These are phyloP conservation scores for Aspergillus quadricinctus DNA, from an alignment of 2,329 filamentous ascomycete genomes.

Conservation along the genomic window DNA sequence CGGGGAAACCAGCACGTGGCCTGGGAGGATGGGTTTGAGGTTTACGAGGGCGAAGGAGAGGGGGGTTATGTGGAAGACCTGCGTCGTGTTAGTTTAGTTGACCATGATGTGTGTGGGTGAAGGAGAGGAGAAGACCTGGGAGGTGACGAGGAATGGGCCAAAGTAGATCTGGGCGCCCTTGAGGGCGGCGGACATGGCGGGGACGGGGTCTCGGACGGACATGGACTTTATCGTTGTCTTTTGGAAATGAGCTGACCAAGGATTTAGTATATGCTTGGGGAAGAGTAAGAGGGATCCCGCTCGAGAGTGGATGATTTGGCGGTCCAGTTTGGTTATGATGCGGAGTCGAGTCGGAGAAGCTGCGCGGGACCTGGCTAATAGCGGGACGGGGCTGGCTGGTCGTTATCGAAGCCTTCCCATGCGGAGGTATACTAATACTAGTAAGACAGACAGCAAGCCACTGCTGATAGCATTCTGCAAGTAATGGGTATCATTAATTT, in stretches of 20 bases:
- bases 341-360: background rate
- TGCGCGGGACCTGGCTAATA: background rate
- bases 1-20: slow-evolving; percentile 88
- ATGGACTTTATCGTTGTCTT: slow-evolving; percentile 2
- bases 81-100: background rate
- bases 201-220: slow-evolving; percentile 3
- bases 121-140: slow-evolving; percentile 60
- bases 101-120: background rate
- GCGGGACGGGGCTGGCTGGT: background rate
- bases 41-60: slow-evolving; percentile 88
- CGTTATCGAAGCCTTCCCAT: background rate
- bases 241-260: background rate
- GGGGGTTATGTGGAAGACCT: slow-evolving; percentile 78
- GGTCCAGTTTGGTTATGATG: background rate
- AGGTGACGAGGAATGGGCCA: slow-evolving; percentile 70
- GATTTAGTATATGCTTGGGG: background rate
- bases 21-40: slow-evolving; percentile 87
- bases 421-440: background rate
- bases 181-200: slow-evolving; percentile 20
- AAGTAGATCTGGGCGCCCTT: slow-evolving; percentile 56
- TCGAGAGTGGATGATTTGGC: background rate
- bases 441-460: background rate
- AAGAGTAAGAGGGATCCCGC: background rate
- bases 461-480: background rate
- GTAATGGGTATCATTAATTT: slow-evolving; percentile 20